Evolutionary conservation across 345 rosid species (phyloP), one percentile per base, ranked within the genome.

Genomic region (Diplotaxis tenuifolia): DNA sequence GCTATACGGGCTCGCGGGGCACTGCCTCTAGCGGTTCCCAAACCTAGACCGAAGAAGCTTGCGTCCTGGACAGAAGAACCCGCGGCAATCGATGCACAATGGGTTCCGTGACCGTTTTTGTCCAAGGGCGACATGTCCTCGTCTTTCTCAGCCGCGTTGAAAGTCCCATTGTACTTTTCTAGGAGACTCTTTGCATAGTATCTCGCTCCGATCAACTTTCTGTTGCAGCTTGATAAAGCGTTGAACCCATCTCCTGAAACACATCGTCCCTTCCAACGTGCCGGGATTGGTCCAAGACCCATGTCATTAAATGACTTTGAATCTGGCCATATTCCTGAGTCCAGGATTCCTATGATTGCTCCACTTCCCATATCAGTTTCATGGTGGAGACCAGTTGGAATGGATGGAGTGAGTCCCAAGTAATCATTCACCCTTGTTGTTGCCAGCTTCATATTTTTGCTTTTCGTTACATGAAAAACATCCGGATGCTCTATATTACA

Each of bases 371-470:
- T 82, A 28, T 73, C 73, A 62, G 88, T 83, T 0, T 70, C 79
- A 11, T 81, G 75, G 19, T 81, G 49, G 36, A 78, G 78, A 76
- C 82, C 82, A 15, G 68, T n/a, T 53, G 82, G 78, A 73, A 83
- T 40, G 64, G 77, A 36, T 75, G 84, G 67, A 75, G 80, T 71
- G 27, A 88, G 86, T 70, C 90, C 88, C 50, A 86, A 81, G 77
- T 81, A 86, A 67, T 86, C 91, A 86, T 77, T 83, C 62, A 86
- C 77, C 79, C 89, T 83, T 12, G 92, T 88, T 20, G 96, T 90
- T 58, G 81, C 82, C 65, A 88, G 72, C 74, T 58, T 81, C 83
- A 83, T 85, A 69, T 72, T 65, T 57, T 75, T 82, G 81, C 89
- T 83, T 31, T 78, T 88, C 22, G 86, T 75, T 34, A 88, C 75